Conservation (phyloP, 106 monocot genomes). For the Platanthera guangdongensis region DNA sequence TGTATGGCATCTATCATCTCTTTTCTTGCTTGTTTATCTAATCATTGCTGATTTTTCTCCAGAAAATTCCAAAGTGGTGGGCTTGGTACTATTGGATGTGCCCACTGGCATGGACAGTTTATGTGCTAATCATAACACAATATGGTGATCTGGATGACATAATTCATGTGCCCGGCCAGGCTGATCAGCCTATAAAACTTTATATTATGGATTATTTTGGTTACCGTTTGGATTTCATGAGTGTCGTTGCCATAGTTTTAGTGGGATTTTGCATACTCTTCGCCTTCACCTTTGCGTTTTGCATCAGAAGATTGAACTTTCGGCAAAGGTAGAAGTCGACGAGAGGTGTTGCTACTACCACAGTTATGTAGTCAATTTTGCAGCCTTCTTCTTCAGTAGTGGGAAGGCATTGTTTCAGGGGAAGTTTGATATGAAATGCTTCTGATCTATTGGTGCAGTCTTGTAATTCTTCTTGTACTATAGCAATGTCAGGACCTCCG, state of each 20-base stretch:
- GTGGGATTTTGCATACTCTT: constrained; percentile 63
- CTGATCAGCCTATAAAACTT: constrained; percentile 27
- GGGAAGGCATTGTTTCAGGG: too few species aligned
- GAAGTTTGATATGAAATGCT: too few species aligned
- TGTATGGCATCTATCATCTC: neutral
- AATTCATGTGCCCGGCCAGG: constrained; percentile 45
- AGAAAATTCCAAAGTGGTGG: constrained; percentile 95
- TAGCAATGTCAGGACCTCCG: too few species aligned
- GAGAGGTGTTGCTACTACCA: too few species aligned
- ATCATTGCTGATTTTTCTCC: constrained; percentile 9
- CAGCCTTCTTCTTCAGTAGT: too few species aligned
- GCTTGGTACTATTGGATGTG: constrained; percentile 97
- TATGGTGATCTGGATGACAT: constrained; percentile 52
- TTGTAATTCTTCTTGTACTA: too few species aligned
- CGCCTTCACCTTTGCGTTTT: constrained; percentile 66
- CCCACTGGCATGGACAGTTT: constrained; percentile 87
- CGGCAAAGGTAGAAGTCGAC: constrained; percentile 46
- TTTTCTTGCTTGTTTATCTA: neutral
- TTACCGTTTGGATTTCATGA: constrained; percentile 52
- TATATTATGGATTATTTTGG: constrained; percentile 60
- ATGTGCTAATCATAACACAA: constrained; percentile 66
- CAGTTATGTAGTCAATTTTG: too few species aligned
- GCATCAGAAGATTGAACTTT: constrained; percentile 81
- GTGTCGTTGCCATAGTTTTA: constrained; percentile 51
- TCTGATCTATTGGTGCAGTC: too few species aligned